These are phyloP conservation scores for Tilletia setariae DNA, from an alignment of 1,284 basidiomycete genomes.

Conservation along the genomic window DNA sequence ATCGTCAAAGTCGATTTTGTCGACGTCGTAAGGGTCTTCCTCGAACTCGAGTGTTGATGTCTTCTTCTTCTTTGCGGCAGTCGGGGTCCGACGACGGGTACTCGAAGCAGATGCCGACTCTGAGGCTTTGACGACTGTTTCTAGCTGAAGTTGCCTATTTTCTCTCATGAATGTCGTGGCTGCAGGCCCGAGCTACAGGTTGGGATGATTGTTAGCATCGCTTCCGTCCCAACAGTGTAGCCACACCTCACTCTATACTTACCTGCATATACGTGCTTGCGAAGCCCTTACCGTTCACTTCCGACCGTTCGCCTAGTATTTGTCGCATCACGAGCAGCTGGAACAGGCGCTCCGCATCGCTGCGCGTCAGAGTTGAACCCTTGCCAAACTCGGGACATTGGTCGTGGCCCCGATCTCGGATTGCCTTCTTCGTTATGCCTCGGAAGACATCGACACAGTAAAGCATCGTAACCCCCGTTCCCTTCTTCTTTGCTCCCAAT, in stretches of 20 bases:
- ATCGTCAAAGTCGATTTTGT: neutral
- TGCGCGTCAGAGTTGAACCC: conserved; percentile 60
- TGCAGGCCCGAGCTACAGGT: neutral
- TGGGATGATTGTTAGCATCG: neutral
- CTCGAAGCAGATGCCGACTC: neutral
- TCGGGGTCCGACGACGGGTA: neutral
- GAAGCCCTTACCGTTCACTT: conserved; percentile 53
- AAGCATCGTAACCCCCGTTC: conserved; percentile 59
- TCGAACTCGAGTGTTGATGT: too few species aligned
- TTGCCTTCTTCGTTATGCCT: conserved; percentile 62
- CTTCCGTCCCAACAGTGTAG: too few species aligned
- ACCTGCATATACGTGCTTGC: conserved; percentile 54
- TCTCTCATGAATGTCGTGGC: neutral
- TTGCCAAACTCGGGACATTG: conserved; percentile 61
- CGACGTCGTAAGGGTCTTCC: neutral
- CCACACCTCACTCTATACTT: too few species aligned
- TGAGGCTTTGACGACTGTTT: neutral
- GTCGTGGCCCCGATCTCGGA: conserved; percentile 62
- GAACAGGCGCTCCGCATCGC: conserved; percentile 66
- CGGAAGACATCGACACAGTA: conserved; percentile 63
- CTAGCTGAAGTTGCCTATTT: neutral
- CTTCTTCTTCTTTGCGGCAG: neutral
- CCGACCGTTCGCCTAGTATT: conserved; percentile 53
- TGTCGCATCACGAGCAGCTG: conserved; percentile 61
- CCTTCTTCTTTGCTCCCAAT: conserved; percentile 51